Evolutionary conservation across 495 filamentous ascomycete species (phyloP).

Genomic region (Chaetomidium leptoderma): DNA sequence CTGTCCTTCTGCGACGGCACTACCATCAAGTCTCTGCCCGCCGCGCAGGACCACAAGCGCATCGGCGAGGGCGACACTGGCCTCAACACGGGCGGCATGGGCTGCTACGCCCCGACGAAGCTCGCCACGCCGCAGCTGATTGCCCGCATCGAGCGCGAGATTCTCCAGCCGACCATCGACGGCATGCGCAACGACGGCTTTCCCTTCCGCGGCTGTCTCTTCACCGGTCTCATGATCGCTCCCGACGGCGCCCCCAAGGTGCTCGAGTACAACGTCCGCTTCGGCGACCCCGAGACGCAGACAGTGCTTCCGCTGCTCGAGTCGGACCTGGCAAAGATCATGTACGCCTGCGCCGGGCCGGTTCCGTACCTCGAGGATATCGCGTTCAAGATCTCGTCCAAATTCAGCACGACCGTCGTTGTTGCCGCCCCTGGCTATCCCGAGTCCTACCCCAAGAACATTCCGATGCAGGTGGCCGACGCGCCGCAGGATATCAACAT

Average conservation of each 20-base stretch:
- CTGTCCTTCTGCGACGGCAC: slow-evolving; percentile 88
- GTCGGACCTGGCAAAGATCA: slow-evolving; percentile 84
- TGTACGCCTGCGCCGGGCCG: slow-evolving; percentile 76
- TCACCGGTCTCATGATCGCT: slow-evolving; percentile 96
- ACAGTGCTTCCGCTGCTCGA: slow-evolving; percentile 83
- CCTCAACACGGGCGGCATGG: slow-evolving; percentile 97
- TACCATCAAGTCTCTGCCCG: slow-evolving; percentile 76
- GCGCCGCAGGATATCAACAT: slow-evolving; percentile 56
- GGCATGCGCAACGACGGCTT: slow-evolving; percentile 77
- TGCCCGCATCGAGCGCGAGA: slow-evolving; percentile 71
- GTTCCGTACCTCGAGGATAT: slow-evolving; percentile 68
- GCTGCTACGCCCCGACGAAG: slow-evolving; percentile 87
- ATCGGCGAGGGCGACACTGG: slow-evolving; percentile 88
- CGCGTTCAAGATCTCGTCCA: slow-evolving; percentile 59
- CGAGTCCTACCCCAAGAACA: slow-evolving; percentile 78
- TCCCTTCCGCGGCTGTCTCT: slow-evolving; percentile 82
- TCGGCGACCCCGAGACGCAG: slow-evolving; percentile 95
- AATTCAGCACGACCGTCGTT: slow-evolving; percentile 86
- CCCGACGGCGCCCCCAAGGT: slow-evolving; percentile 71
- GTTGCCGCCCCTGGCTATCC: slow-evolving; percentile 93
- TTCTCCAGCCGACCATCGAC: slow-evolving; percentile 84
- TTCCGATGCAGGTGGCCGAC: slow-evolving; percentile 56
- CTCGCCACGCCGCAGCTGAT: slow-evolving; percentile 72
- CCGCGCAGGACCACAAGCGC: slow-evolving; percentile 95
- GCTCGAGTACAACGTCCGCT: slow-evolving; percentile 95